These are phyloP conservation scores for Cladosporium colombiae DNA, from an alignment of 2,329 filamentous ascomycete genomes.

Conservation along the genomic window DNA sequence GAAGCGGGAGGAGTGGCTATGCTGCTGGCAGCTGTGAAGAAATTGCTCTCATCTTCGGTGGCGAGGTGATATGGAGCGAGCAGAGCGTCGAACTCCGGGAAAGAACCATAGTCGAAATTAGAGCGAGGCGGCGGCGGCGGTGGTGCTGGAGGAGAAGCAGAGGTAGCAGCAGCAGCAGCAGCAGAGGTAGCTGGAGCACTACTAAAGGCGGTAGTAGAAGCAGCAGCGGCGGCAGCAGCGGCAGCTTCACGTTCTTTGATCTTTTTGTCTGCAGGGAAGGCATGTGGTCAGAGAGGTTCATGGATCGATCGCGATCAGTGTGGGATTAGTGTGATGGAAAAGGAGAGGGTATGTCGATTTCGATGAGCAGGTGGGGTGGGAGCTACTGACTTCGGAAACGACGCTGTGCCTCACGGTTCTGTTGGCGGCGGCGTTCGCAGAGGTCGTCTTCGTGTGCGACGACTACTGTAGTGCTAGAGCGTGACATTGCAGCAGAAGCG, in stretches of 20 bases:
- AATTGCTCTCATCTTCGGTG: neutral
- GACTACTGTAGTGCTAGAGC: neutral
- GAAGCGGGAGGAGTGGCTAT: neutral
- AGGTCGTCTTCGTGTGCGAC: neutral
- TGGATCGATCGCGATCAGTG: neutral
- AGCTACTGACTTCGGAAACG: neutral
- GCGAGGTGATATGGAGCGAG: neutral
- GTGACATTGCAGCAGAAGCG: slow-evolving; percentile 1
- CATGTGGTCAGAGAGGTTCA: neutral
- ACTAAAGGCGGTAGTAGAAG: neutral
- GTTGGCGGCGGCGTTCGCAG: neutral
- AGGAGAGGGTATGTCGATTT: neutral
- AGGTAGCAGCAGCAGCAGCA: neutral
- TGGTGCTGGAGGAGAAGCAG: neutral
- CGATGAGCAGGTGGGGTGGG: neutral
- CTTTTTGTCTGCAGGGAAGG: neutral
- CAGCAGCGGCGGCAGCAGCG: neutral
- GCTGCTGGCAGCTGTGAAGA: neutral
- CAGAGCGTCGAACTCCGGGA: neutral
- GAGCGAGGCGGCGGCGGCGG: neutral
- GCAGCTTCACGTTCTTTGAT: neutral
- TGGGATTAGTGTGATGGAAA: neutral
- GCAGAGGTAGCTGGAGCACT: neutral
- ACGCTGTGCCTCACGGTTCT: slow-evolving; percentile 2
- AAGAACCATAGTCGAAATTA: neutral